These are phyloP conservation scores for Aspergillus oerlinghausenensis DNA, from an alignment of 2,329 filamentous ascomycete genomes.

Conservation along the genomic window DNA sequence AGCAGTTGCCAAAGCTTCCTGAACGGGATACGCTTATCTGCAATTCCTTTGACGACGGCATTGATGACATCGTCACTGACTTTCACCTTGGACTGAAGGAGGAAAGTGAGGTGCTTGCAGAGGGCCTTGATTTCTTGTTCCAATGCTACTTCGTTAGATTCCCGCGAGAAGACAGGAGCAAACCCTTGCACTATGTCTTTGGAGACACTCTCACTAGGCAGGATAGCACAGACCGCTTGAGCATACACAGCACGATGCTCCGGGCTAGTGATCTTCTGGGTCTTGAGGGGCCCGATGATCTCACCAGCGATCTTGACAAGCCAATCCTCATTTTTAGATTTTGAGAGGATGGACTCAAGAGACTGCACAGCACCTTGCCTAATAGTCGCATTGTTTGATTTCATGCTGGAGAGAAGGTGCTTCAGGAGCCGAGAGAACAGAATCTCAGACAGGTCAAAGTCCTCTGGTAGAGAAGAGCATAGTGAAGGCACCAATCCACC, in stretches of 20 bases:
- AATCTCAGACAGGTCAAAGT: slow-evolving; percentile 72
- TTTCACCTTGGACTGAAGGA: slow-evolving; percentile 57
- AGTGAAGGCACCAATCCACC: slow-evolving; percentile 72
- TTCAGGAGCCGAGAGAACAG: slow-evolving; percentile 73
- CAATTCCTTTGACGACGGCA: slow-evolving; percentile 71
- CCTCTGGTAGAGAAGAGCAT: slow-evolving; percentile 62
- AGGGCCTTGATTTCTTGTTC: slow-evolving; percentile 70
- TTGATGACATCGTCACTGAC: slow-evolving; percentile 65
- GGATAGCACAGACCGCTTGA: slow-evolving; percentile 68
- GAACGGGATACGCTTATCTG: slow-evolving; percentile 75
- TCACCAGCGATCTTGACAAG: slow-evolving; percentile 71
- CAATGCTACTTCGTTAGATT: slow-evolving; percentile 81
- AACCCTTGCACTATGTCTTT: slow-evolving; percentile 64
- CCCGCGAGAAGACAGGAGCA: slow-evolving; percentile 67
- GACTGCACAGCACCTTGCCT: slow-evolving; percentile 70
- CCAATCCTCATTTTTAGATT: slow-evolving; percentile 54
- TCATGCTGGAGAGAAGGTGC: slow-evolving; percentile 81
- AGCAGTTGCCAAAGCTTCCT: slow-evolving; percentile 77
- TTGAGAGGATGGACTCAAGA: slow-evolving; percentile 65
- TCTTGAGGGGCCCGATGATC: slow-evolving; percentile 71
- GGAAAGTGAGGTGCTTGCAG: slow-evolving; percentile 58
- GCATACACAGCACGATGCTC: slow-evolving; percentile 82
- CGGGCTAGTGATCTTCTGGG: slow-evolving; percentile 74
- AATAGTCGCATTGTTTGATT: slow-evolving; percentile 78
- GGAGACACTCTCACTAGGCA: slow-evolving; percentile 58